Evolutionary conservation across 805 yeast genomes (phyloP).

Genomic region (Metschnikowia continentalis): DNA sequence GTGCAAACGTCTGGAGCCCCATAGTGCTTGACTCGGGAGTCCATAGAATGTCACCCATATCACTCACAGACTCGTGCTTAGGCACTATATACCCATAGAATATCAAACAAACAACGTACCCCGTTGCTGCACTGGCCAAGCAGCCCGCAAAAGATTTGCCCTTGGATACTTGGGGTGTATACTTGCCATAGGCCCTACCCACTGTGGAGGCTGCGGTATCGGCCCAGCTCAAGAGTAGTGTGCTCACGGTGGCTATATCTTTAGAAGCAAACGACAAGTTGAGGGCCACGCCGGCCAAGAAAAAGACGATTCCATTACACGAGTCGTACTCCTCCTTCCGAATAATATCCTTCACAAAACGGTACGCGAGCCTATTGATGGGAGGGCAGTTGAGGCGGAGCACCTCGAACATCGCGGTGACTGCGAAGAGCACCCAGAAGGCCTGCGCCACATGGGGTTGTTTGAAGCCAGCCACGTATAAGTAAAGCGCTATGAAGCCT

Average conservation of each 20-base stretch:
- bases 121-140: slow-evolving; percentile 75
- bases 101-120: slow-evolving; percentile 59
- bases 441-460: slow-evolving; percentile 57
- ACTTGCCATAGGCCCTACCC: slow-evolving; percentile 81
- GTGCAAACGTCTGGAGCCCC: slow-evolving; percentile 48
- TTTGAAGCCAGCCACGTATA: slow-evolving; percentile 61
- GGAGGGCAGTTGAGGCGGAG: slow-evolving; percentile 56
- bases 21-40: slow-evolving; percentile 55
- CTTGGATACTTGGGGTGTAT: slow-evolving; percentile 71
- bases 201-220: slow-evolving; percentile 95
- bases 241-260: slow-evolving; percentile 74
- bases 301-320: slow-evolving; percentile 87
- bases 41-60: slow-evolving; percentile 63
- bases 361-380: slow-evolving; percentile 67
- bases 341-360: slow-evolving; percentile 73
- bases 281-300: slow-evolving; percentile 69
- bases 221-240: slow-evolving; percentile 87
- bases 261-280: slow-evolving; percentile 70
- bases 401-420: slow-evolving; percentile 60
- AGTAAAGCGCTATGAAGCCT: slow-evolving; percentile 72
- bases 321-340: slow-evolving; percentile 70
- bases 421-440: slow-evolving; percentile 49
- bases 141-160: slow-evolving; percentile 90
- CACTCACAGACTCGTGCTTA: slow-evolving; percentile 44
- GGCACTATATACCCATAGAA: slow-evolving; percentile 77